Evolutionary conservation across 768 basidiomycete genomes (phyloP), one percentile per base, ranked within the genome.

Genomic region (Tylopilus plumbeoviolaceoides): DNA sequence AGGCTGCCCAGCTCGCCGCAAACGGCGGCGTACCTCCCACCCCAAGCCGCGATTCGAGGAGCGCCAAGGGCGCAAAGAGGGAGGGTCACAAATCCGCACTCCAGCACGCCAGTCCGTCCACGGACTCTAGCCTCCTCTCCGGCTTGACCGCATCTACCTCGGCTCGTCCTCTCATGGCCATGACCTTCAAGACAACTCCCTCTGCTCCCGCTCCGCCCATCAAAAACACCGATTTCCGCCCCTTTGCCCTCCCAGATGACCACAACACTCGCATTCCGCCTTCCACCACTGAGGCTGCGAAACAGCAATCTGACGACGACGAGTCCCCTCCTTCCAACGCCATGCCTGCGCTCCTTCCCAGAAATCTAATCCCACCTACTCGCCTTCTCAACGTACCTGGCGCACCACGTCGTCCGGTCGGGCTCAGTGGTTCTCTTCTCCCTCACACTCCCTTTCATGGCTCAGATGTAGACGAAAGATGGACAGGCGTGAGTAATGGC

Each of bases 201-300:
- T 87, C 86, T 4, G 87, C 86, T 4, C 88, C 89, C 9, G 89
- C 89, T 0, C 89, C 89, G 0, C 82, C 89, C n/a, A n/a, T n/a
- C n/a, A n/a, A n/a, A n/a, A n/a, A n/a, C n/a, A n/a, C n/a, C n/a
- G n/a, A n/a, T n/a, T n/a, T n/a, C n/a, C n/a, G n/a, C n/a, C n/a
- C n/a, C n/a, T n/a, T n/a, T n/a, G n/a, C n/a, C n/a, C n/a, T n/a
- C n/a, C n/a, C n/a, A n/a, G n/a, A n/a, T n/a, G n/a, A n/a, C 0
- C 71, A 66, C 38, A 75, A 78, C 47, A 5, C 30, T 14, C 51
- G 10, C 9, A 25, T 15, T 31, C 14, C 30, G 4, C 53, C 59
- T 25, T 15, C 59, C 25, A 17, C 55, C 23, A 48, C 50, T 0
- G 62, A 60, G 8, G 21, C 23, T 3, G 12, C 35, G 31, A 27